phyloP scores from a whole-genome alignment of 164 flowering plant species.

The Cinnamomum micranthum region DNA sequence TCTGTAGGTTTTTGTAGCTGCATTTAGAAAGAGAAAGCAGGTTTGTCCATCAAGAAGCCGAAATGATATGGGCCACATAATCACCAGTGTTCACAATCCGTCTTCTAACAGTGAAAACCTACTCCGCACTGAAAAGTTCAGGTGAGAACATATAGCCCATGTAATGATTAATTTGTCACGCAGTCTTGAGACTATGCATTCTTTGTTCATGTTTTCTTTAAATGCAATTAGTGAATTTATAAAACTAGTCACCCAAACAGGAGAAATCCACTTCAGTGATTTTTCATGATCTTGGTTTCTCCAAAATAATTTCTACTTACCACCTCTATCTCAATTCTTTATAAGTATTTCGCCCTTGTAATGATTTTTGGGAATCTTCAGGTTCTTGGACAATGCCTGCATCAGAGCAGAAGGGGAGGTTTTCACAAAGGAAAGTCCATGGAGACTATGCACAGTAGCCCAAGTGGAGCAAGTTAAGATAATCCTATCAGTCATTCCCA shows the following conservation, averaged over 20 bases:
- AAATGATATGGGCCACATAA: conserved; percentile 6
- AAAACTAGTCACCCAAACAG: background rate
- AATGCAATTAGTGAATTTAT: no score
- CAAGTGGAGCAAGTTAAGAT: conserved; percentile 78
- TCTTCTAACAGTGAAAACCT: conserved; percentile 12
- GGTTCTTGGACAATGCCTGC: conserved; percentile 94
- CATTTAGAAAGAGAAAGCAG: conserved; percentile 63
- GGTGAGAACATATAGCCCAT: conserved; percentile 9
- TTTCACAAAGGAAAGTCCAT: conserved; percentile 44
- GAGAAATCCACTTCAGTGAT: background rate
- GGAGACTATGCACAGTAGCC: conserved; percentile 61
- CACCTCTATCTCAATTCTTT: background rate
- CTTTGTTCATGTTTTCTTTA: no score
- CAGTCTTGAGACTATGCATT: background rate
- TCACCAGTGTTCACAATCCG: background rate
- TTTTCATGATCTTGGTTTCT: background rate
- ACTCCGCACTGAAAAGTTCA: conserved; percentile 23
- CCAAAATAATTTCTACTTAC: background rate
- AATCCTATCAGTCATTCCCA: conserved; percentile 54
- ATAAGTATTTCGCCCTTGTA: background rate
- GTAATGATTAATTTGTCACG: background rate
- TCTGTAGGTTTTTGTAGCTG: conserved; percentile 81
- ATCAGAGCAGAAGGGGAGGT: conserved; percentile 33
- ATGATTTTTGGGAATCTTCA: conserved; percentile 16
- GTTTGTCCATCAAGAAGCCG: conserved; percentile 47